These are phyloP conservation scores for Pseudogymnoascus sp. DNA, from an alignment of 2,329 filamentous ascomycete genomes.

Conservation along the genomic window DNA sequence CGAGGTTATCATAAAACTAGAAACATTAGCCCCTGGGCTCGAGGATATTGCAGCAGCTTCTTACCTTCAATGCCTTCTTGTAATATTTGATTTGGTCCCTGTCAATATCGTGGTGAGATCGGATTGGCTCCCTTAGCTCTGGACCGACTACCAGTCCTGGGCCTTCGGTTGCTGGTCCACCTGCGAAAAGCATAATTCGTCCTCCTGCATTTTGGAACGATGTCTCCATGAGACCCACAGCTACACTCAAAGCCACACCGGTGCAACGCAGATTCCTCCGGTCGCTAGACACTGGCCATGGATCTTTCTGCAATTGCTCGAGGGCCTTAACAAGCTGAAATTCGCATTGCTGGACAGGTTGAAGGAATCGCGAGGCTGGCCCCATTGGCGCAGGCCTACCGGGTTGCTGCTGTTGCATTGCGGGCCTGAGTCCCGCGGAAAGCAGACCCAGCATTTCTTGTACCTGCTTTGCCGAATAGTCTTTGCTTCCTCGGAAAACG, in stretches of 20 bases:
- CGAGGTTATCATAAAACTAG: constrained; percentile 87
- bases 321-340: constrained; percentile 95
- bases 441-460: constrained; percentile 94
- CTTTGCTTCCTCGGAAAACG: constrained; percentile 95
- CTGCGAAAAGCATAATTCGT: constrained; percentile 94
- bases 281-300: constrained; percentile 94
- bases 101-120: constrained; percentile 97
- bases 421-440: constrained; percentile 63
- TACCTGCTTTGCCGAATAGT: constrained; percentile 97
- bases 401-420: constrained; percentile 57
- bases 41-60: constrained; percentile 16
- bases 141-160: constrained; percentile 95
- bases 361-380: constrained; percentile 78
- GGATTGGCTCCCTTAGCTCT: constrained; percentile 90
- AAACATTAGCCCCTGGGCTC: constrained; percentile 1
- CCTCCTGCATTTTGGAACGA: constrained; percentile 94
- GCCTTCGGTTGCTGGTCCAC: constrained; percentile 88
- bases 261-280: constrained; percentile 85
- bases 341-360: constrained; percentile 91
- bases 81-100: constrained; percentile 99
- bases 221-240: constrained; percentile 82
- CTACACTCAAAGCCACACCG: constrained; percentile 91
- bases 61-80: constrained; percentile 93
- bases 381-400: constrained; percentile 69
- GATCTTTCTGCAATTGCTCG: constrained; percentile 91